A percentile compares a stretch with the other conserved stretches of the same genome.
Conservation (phyloP, 1,139 yeast species). For the Lodderomyces oxycetoniae region DNA sequence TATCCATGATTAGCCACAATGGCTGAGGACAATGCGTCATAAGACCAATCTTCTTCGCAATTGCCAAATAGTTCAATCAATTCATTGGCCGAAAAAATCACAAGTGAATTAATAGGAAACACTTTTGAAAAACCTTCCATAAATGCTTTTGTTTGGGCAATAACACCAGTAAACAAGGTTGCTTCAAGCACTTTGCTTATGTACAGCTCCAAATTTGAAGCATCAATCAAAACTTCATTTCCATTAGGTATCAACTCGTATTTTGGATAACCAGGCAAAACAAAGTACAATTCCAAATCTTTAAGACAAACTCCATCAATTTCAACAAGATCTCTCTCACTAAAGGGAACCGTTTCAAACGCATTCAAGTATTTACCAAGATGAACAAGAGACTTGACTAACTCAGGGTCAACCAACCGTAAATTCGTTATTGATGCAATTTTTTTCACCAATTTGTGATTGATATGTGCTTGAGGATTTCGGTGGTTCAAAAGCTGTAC, state of each 20-base stretch:
- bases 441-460: slow-evolving; percentile 21
- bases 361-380: slow-evolving; percentile 41
- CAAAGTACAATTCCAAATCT: slow-evolving; percentile 53
- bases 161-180: slow-evolving; percentile 62
- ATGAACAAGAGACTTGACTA: slow-evolving; percentile 58
- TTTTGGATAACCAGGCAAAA: slow-evolving; percentile 69
- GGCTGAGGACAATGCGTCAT: slow-evolving; percentile 51
- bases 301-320: slow-evolving; percentile 43
- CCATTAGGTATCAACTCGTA: slow-evolving; percentile 61
- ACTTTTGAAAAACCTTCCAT: slow-evolving; percentile 79
- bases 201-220: slow-evolving; percentile 55
- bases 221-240: slow-evolving; percentile 41
- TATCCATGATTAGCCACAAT: slow-evolving; percentile 92
- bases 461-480: slow-evolving; percentile 6
- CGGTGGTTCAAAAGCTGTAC: slow-evolving; percentile 26
- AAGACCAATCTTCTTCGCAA: slow-evolving; percentile 85
- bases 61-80: slow-evolving; percentile 60
- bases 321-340: slow-evolving; percentile 21
- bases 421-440: slow-evolving; percentile 41
- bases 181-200: slow-evolving; percentile 55
- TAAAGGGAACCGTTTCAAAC: slow-evolving; percentile 17
- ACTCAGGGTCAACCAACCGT: slow-evolving; percentile 50
- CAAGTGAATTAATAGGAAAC: slow-evolving; percentile 71
- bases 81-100: slow-evolving; percentile 71
- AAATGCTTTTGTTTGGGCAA: slow-evolving; percentile 63